Evolutionary conservation across 768 basidiomycete genomes (phyloP).

Genomic region (Lentinula sp.): DNA sequence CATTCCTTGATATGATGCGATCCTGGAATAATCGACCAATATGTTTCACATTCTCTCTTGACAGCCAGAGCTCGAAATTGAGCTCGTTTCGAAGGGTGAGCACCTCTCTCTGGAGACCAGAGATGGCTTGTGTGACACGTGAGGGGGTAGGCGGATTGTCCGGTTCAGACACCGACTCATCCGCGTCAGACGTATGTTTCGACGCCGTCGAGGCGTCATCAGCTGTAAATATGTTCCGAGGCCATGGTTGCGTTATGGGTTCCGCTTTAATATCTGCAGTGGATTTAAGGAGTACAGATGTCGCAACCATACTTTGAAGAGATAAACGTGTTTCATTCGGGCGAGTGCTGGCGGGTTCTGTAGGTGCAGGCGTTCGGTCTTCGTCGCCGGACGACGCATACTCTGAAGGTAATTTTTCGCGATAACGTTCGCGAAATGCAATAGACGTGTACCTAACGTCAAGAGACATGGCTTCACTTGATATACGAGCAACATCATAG

Average conservation of each 20-base stretch:
- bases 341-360: slow-evolving; percentile 27
- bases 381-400: slow-evolving; percentile 4
- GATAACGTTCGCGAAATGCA: slow-evolving; percentile 32
- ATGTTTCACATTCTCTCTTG: slow-evolving; percentile 75
- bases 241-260: slow-evolving; percentile 48
- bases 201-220: slow-evolving; percentile 20
- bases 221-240: slow-evolving; percentile 34
- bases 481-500: slow-evolving; percentile 55
- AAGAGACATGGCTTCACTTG: slow-evolving; percentile 65
- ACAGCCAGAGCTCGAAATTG: slow-evolving; percentile 81
- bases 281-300: slow-evolving; percentile 69
- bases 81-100: slow-evolving; percentile 73
- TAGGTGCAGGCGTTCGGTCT: slow-evolving; percentile 16
- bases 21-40: slow-evolving; percentile 78
- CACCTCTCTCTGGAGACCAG: slow-evolving; percentile 69
- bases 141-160: slow-evolving; percentile 24
- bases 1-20: slow-evolving; percentile 63
- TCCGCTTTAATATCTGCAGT: slow-evolving; percentile 59
- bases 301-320: slow-evolving; percentile 70
- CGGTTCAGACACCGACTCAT: not conserved
- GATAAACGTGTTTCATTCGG: slow-evolving; percentile 39
- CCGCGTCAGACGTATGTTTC: slow-evolving; percentile 10
- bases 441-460: slow-evolving; percentile 52
- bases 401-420: not conserved
- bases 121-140: slow-evolving; percentile 60